These are phyloP conservation scores for Sinapis alba DNA, from an alignment of 441 rosid genomes.

Conservation along the genomic window DNA sequence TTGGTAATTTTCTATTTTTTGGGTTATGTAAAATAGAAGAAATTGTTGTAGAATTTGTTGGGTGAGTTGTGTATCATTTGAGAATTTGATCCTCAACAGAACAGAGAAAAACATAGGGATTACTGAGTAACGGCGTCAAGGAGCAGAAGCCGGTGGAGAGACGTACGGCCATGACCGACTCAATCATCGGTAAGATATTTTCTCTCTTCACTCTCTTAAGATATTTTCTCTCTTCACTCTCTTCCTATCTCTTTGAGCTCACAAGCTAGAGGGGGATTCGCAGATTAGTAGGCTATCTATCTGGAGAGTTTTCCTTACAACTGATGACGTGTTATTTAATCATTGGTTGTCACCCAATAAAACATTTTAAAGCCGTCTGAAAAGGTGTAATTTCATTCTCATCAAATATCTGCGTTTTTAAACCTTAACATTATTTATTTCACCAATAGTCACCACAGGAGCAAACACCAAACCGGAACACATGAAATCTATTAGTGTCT, in stretches of 20 bases:
- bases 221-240: constrained; percentile 9
- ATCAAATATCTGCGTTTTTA: too few relatives aligned
- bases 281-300: constrained; percentile 37
- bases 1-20: too few relatives aligned
- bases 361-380: too few relatives aligned
- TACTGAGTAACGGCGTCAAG: constrained; percentile 54
- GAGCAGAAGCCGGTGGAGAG: constrained; percentile 47
- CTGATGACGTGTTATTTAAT: constrained; percentile 12
- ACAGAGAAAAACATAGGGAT: constrained; percentile 23
- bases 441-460: constrained; percentile 67
- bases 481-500: constrained; percentile 60
- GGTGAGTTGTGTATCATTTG: too few relatives aligned
- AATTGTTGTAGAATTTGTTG: too few relatives aligned
- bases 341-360: not conserved
- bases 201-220: not conserved
- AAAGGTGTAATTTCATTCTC: too few relatives aligned
- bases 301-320: constrained; percentile 13
- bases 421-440: not conserved
- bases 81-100: too few relatives aligned
- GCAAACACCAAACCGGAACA: constrained; percentile 50
- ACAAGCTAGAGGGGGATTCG: constrained; percentile 9
- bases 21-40: too few relatives aligned
- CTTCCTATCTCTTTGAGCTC: constrained; percentile 17
- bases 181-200: constrained; percentile 48
- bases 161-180: constrained; percentile 65